These are phyloP conservation scores for Marchantia polymorpha DNA, from an alignment of 225 moss, liverwort and hornwort genomes.

Conservation along the genomic window DNA sequence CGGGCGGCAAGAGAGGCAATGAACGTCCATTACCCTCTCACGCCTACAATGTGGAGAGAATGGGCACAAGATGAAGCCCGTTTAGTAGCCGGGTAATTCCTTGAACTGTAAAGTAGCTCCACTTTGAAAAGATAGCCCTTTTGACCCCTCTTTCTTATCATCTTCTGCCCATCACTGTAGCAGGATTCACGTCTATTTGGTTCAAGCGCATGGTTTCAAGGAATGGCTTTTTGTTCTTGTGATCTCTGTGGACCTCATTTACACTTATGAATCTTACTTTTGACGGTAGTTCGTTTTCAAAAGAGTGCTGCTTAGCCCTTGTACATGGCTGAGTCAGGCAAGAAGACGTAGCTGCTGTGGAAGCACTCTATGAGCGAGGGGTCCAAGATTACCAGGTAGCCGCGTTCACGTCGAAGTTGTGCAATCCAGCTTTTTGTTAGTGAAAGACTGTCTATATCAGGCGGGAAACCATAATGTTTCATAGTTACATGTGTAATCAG, in stretches of 20 bases:
- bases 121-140: not conserved
- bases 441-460: not conserved
- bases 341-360: conserved; percentile 61
- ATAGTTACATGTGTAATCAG: not conserved
- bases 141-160: not conserved
- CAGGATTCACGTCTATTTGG: not conserved
- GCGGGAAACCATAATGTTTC: not conserved
- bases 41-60: conserved; percentile 80
- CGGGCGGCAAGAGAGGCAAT: conserved; percentile 86
- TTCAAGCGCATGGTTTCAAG: conserved; percentile 7
- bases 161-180: not conserved
- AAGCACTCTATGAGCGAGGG: conserved; percentile 81
- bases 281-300: conserved; percentile 17
- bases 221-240: not conserved
- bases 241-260: not conserved
- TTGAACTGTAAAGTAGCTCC: not conserved
- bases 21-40: conserved; percentile 77
- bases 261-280: not conserved
- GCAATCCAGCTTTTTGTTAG: not conserved
- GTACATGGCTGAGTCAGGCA: conserved; percentile 40
- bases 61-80: conserved; percentile 97
- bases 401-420: not conserved
- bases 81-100: conserved; percentile 56
- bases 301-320: conserved; percentile 29
- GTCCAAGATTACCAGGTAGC: conserved; percentile 79